These are phyloP conservation scores for Neocucurbitaria cava DNA, from an alignment of 2,329 filamentous ascomycete species.

Conservation along the genomic window DNA sequence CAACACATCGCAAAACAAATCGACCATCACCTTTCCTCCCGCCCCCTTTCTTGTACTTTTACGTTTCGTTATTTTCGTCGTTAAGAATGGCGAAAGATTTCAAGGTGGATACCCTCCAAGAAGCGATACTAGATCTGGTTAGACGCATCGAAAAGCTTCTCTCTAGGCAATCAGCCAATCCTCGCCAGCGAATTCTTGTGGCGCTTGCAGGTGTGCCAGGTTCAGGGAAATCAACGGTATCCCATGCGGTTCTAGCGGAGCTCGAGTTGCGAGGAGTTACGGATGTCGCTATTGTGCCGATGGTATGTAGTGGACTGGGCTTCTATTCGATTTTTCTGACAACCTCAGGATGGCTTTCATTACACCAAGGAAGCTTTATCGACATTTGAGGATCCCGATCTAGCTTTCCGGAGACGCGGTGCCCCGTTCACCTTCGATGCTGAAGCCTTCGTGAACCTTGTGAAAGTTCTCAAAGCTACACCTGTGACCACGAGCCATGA, in stretches of 20 bases:
- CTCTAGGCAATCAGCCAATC: conserved; percentile 21
- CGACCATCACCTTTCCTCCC: background rate
- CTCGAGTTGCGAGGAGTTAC: conserved; percentile 22
- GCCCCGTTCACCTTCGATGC: conserved; percentile 38
- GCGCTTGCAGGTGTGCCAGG: conserved; percentile 38
- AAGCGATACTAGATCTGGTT: conserved; percentile 25
- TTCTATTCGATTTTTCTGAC: background rate
- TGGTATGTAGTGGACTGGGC: conserved; percentile 20
- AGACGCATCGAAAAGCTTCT: conserved; percentile 27
- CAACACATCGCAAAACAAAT: background rate
- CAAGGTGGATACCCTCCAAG: conserved; percentile 11
- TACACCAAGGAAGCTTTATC: conserved; percentile 27
- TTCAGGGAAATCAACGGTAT: conserved; percentile 37
- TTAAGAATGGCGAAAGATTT: conserved; percentile 16
- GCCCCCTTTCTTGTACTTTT: background rate
- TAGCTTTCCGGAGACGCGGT: conserved; percentile 32
- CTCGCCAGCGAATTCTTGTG: conserved; percentile 31
- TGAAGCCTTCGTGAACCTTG: conserved; percentile 23
- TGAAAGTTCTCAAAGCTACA: conserved; percentile 18
- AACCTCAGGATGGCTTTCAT: conserved; percentile 33
- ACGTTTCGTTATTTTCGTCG: background rate
- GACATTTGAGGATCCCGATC: conserved; percentile 21
- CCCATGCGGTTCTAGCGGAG: conserved; percentile 26
- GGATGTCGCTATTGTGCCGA: conserved; percentile 32
- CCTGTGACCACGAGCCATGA: conserved; percentile 22